Evolutionary conservation across 176 grass and related monocot species (phyloP), one percentile per base, ranked within the genome.

Genomic region (Pontederia paniculata): DNA sequence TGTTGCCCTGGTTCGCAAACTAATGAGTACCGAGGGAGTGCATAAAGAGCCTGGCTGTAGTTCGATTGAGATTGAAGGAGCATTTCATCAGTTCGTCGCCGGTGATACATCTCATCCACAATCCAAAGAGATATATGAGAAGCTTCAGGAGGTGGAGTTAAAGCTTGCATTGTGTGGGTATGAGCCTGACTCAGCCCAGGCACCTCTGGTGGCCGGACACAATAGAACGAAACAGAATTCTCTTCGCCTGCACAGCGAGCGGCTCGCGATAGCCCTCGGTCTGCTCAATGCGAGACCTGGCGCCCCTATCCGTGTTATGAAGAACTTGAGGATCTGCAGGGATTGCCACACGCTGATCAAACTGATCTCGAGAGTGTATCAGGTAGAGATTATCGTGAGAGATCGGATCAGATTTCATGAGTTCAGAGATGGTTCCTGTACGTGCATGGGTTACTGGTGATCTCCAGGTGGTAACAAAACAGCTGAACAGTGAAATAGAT

Each of bases 371-470:
- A 67, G 61, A 60, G 55, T 90, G 9, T 90, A 87, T 9, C 45
- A 63, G 7, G 74, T 88, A 0, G 91, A 90, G 58, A 97, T 90
- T 70, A 72, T 97, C 1, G 80, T 97, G 44, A 76, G 86, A 42
- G 86, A 97, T 62, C 71, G 91, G 44, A 89, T 87, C 58, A 78
- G 86, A 8, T 97, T 90, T 61, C 91, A 90, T 57, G 85, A 89
- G 45, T 97, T 97, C 63, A 97, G 64, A 58, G 80, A 87, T 62
- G 85, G 91, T 1, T 73, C 58, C 8, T 97, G 91, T 65, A 87
- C 91, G 65, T 84, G 86, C 70, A 83, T 78, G 72, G 82, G 87
- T 71, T 96, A 89, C 52, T 89, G 91, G 91, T 96, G 82, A 96
- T 37, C 3, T 6, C 28, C 7, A 37, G 5, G 3, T 37, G 28